Conservation (phyloP, 768 basidiomycete genomes). For the Pisolithus marmoratus region DNA sequence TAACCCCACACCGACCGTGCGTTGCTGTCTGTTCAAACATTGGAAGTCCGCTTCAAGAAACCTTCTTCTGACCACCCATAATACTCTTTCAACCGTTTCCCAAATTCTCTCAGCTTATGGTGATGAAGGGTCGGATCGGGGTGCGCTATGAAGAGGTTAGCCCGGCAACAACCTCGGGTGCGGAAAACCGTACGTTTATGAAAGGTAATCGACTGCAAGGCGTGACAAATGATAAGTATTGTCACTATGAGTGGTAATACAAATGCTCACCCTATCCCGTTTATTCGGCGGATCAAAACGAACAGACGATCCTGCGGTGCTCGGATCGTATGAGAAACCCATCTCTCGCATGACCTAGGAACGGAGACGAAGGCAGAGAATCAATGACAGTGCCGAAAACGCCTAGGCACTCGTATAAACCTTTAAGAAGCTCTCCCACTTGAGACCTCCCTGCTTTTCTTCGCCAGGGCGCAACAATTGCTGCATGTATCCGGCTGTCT, state of each 20-base stretch:
- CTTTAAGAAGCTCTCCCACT: conserved; percentile 76
- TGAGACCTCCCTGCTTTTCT: conserved; percentile 58
- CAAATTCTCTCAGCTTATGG: conserved; percentile 43
- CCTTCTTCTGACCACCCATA: conserved; percentile 63
- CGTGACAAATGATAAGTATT: conserved; percentile 1
- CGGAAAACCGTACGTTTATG: conserved; percentile 54
- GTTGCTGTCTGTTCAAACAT: not conserved
- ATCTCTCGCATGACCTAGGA: conserved; percentile 68
- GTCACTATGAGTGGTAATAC: not conserved
- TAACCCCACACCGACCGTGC: too few relatives aligned
- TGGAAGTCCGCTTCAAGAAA: conserved; percentile 23
- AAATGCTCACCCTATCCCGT: conserved; percentile 36
- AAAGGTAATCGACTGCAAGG: conserved; percentile 58
- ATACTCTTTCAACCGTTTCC: conserved; percentile 50
- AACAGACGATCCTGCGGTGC: conserved; percentile 78
- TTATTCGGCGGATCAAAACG: conserved; percentile 70
- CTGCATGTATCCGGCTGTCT: conserved; percentile 53
- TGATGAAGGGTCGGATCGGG: conserved; percentile 62
- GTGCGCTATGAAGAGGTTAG: conserved; percentile 44
- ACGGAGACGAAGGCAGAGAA: conserved; percentile 2
- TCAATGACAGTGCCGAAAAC: not conserved
- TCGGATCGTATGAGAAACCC: conserved; percentile 69
- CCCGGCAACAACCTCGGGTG: not conserved
- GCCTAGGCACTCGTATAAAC: conserved; percentile 33
- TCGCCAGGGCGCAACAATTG: conserved; percentile 56